Evolutionary conservation across 345 rosid genomes (phyloP), one percentile per base, ranked within the genome.

Genomic region (Citrus trifoliata): DNA sequence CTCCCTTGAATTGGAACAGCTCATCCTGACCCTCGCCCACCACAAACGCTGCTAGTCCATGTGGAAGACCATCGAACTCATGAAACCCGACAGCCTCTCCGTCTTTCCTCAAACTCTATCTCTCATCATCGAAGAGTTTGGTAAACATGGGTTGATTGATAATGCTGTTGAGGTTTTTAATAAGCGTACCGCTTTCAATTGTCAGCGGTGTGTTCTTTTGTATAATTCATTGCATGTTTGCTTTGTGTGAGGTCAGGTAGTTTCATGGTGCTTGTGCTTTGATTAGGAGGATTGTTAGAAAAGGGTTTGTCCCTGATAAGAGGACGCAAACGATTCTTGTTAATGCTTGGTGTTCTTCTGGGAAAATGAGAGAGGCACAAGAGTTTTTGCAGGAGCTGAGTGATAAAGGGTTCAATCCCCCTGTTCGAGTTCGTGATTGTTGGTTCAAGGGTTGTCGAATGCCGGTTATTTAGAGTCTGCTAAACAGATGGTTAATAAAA

Each of bases 301-400:
- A 87, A 80, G 92, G 90, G 2, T 74, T 89, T 22, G 88, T 78
- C 33, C 95, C 95, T 0, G 86, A 91, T 82, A 94, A 89, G 83
- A 83, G 82, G 24, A 91, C 97, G 6, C 92, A 91, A 27, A 22
- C 90, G 0, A 56, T 93, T 27, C 85, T 95, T 74, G 97, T 93
- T 14, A 91, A 90, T 58, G 95, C 90, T 10, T 95, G 97, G 99
- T 92, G 98, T 30, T 90, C 93, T 1, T 82, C 86, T 0, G 98
- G 99, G 59, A 93, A 95, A 80, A 81, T 93, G 87, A 86, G 76
- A n/a, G 98, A 95, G 78, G 98, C 97, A 0, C 90, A 88, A 64
- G 93, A 82, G 61, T 93, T 95, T 83, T 83, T 95, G 60, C 87
- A 92, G 73, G 98, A 93, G 69, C 91, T 95, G 98, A 95, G 97